Conservation (phyloP, 345 rosid genomes). For the Salix caprea region DNA sequence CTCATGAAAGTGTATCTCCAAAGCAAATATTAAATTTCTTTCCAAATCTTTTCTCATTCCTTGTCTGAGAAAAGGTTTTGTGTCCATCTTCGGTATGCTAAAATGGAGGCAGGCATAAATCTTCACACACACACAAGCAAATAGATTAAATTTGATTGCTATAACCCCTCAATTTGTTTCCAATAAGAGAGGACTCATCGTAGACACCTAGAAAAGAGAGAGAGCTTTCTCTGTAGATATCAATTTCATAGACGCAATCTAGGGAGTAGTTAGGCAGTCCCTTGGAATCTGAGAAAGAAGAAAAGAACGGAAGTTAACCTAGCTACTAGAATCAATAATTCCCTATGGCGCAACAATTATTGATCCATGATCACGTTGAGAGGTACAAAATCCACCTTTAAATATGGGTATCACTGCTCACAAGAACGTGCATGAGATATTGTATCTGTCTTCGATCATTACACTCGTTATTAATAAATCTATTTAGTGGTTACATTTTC, state of each 20-base stretch:
- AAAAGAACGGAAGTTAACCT: background rate
- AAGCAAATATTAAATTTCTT: slow-evolving; percentile 3
- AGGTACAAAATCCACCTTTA: background rate
- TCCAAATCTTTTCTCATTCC: slow-evolving; percentile 7
- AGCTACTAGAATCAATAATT: background rate
- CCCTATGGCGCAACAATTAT: slow-evolving; percentile 2
- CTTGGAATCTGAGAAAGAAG: background rate
- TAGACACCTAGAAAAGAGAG: background rate
- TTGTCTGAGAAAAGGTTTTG: slow-evolving; percentile 41
- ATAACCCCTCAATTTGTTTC: background rate
- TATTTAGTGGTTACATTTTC: background rate
- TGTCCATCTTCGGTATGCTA: slow-evolving; percentile 19
- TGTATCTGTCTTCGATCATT: background rate
- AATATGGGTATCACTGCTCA: background rate
- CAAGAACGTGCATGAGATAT: background rate
- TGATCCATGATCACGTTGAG: background rate
- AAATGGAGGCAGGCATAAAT: slow-evolving; percentile 23
- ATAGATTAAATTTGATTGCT: too few relatives aligned
- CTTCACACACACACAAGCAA: too few relatives aligned
- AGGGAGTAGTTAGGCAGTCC: background rate
- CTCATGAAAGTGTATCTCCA: slow-evolving; percentile 11
- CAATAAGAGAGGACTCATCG: background rate
- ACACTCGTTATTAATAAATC: background rate
- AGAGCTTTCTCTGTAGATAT: background rate
- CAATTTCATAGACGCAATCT: background rate